These are phyloP conservation scores for Inga leiocalycina DNA, from an alignment of 306 rosid genomes.

Conservation along the genomic window DNA sequence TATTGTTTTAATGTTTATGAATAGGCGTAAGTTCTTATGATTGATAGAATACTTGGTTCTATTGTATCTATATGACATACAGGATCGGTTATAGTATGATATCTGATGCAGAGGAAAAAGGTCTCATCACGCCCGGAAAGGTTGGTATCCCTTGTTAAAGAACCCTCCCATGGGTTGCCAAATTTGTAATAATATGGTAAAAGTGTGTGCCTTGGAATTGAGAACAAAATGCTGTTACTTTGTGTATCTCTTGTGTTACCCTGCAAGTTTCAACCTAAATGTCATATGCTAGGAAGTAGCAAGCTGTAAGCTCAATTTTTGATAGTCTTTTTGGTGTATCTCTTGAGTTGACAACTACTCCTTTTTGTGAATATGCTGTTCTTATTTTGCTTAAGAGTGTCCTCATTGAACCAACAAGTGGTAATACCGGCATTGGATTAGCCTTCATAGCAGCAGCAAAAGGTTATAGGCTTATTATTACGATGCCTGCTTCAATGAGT, in stretches of 20 bases:
- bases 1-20: neutral
- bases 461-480: constrained; percentile 70
- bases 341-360: constrained; percentile 34
- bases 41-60: constrained; percentile 5
- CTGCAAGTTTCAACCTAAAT: constrained; percentile 14
- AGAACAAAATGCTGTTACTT: constrained; percentile 16
- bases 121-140: constrained; percentile 72
- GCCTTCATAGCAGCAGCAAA: constrained; percentile 90
- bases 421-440: constrained; percentile 79
- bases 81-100: constrained; percentile 90
- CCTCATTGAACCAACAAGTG: constrained; percentile 81
- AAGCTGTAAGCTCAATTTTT: neutral
- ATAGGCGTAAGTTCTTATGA: neutral
- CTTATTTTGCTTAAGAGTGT: constrained; percentile 57
- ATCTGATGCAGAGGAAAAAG: constrained; percentile 77
- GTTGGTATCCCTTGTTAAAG: constrained; percentile 42
- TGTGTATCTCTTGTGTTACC: neutral
- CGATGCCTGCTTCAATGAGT: constrained; percentile 92
- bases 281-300: constrained; percentile 21
- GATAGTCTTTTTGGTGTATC: constrained; percentile 12
- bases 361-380: constrained; percentile 18
- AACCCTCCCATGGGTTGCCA: neutral
- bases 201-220: constrained; percentile 15
- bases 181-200: neutral
- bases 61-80: constrained; percentile 22